Evolutionary conservation across 495 filamentous ascomycete genomes (phyloP), one percentile per base, ranked within the genome.

Genomic region (Hyphodiscus hymeniophilus): DNA sequence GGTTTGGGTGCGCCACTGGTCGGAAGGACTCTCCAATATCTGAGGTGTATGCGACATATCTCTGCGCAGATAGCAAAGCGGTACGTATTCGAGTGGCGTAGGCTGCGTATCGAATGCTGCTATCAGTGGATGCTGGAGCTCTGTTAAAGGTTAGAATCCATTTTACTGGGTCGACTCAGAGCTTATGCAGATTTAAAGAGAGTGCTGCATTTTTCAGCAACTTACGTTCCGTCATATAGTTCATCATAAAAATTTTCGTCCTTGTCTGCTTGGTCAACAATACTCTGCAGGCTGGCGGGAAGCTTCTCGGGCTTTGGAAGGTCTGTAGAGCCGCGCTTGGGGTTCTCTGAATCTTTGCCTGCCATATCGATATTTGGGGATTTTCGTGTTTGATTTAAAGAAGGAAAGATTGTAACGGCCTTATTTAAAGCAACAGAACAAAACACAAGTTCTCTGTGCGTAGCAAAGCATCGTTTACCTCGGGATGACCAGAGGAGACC

Each of bases 11-110:
- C 3, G 90, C 89, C 45, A 97, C 75, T 3, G 92, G 92, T 5
- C 92, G 83, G 67, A 98, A 98, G 7, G 87, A 94, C 64, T 98
- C 92, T 62, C 92, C 92, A 35, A 98, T 88, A 63, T 98, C 92
- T 26, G 85, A 91, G 12, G 92, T 97, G 68, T 97, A 98, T 53
- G 92, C 92, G 49, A 98, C 87, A 64, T 98, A 97, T 60, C 92
- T 85, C 61, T 98, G 92, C 22, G 89, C 88, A 34, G 84, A 83
- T 59, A 88, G 75, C 55, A 98, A 80, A 60, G 96, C 85, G 15
- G 91, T 98, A 51, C 89, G 84, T 51, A 90, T 66, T 46, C 90
- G 80, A 54, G 80, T 79, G 42, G 87, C 87, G 69, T 98, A 97
- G 57, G 86, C 92, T 40, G 91, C 92, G 64, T 95, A 98, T 54